Conservation (phyloP, 129 eudicot genomes). For the Sambucus nigra region DNA sequence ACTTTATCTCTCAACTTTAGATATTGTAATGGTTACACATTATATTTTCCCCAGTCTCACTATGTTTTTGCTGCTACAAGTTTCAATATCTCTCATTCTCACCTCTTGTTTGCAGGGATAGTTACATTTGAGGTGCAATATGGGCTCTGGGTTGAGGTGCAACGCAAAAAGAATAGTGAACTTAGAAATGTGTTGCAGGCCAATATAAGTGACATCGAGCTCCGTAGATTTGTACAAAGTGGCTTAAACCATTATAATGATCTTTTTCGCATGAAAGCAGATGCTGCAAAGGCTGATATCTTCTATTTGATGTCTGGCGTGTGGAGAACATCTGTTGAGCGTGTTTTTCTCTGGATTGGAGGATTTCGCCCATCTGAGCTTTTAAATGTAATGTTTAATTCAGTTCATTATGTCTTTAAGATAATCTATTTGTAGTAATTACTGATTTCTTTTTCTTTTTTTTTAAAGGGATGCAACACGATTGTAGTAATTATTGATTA, state of each 20-base stretch:
- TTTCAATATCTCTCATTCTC: no score
- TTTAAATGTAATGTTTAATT: slow-evolving; percentile 30
- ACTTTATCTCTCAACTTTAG: no score
- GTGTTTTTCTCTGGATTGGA: slow-evolving; percentile 93
- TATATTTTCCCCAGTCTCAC: no score
- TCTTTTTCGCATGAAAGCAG: slow-evolving; percentile 69
- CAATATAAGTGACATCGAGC: slow-evolving; percentile 50
- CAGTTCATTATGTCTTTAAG: not conserved
- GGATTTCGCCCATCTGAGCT: slow-evolving; percentile 90
- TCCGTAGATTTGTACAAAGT: slow-evolving; percentile 40
- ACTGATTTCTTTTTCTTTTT: not conserved
- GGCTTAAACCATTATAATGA: slow-evolving; percentile 51
- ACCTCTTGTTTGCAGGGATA: slow-evolving; percentile 53
- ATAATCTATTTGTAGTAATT: not conserved
- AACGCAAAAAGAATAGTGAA: slow-evolving; percentile 47
- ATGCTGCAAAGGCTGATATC: slow-evolving; percentile 75
- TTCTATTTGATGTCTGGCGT: slow-evolving; percentile 70
- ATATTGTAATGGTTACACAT: no score
- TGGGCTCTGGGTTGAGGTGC: slow-evolving; percentile 61
- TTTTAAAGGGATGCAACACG: not conserved
- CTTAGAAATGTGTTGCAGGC: slow-evolving; percentile 58
- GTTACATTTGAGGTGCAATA: slow-evolving; percentile 71
- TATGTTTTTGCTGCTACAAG: no score
- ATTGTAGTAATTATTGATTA: no score
- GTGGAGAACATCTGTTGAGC: slow-evolving; percentile 84